Conservation (phyloP, 257 asterid genomes). For the Gentiana macrophylla region DNA sequence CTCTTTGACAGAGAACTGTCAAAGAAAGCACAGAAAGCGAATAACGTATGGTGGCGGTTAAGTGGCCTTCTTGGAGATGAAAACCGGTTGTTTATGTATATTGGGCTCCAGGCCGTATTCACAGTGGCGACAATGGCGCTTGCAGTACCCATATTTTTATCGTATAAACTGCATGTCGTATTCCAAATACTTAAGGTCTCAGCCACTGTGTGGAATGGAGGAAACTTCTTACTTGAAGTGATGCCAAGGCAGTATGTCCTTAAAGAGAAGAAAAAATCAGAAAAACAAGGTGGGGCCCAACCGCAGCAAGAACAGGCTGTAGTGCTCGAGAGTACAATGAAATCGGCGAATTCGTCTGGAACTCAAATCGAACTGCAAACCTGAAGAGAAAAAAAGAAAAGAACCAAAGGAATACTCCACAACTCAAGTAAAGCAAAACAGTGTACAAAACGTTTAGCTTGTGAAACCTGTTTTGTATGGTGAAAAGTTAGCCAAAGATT, state of each 20-base stretch:
- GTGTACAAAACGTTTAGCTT: too few relatives aligned
- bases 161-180: slow-evolving; percentile 49
- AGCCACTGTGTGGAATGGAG: slow-evolving; percentile 91
- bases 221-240: slow-evolving; percentile 83
- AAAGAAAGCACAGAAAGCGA: slow-evolving; percentile 89
- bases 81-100: slow-evolving; percentile 88
- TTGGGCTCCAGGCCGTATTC: slow-evolving; percentile 72
- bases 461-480: too few relatives aligned
- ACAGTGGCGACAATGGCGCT: slow-evolving; percentile 85
- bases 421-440: too few relatives aligned
- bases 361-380: slow-evolving; percentile 21
- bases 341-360: slow-evolving; percentile 15
- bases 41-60: slow-evolving; percentile 85
- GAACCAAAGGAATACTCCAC: too few relatives aligned
- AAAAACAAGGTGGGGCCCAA: slow-evolving; percentile 34
- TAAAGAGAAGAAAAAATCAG: slow-evolving; percentile 72
- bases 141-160: slow-evolving; percentile 82
- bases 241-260: slow-evolving; percentile 88
- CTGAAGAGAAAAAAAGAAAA: not conserved
- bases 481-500: too few relatives aligned
- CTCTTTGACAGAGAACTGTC: slow-evolving; percentile 59
- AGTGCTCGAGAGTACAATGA: slow-evolving; percentile 9
- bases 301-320: slow-evolving; percentile 5
- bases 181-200: slow-evolving; percentile 87
- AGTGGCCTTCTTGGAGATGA: slow-evolving; percentile 92